Base-by-base conservation (phyloP, 78 protist genomes). In the Neovahlkampfia damariscottae region DNA sequence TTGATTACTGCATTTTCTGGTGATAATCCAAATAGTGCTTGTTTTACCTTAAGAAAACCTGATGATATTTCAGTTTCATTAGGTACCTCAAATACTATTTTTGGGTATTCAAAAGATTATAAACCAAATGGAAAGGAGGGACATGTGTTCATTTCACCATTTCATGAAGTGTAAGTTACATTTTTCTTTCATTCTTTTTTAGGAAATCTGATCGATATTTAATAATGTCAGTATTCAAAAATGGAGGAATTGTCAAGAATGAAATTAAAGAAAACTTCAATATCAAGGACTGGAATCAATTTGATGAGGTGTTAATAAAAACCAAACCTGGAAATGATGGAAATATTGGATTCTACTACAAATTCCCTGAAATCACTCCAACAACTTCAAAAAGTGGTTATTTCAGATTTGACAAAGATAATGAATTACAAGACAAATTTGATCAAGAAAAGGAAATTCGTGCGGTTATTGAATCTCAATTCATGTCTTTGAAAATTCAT, bases 81-180 rank as follows among this genome's bases (percentile, higher is more conserved):
- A 75, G 81, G 81, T 30, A 78, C 81, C 37, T 36, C 67, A 36
- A 68, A 78, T 41, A 78, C 81, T 19, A 78, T 78, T 50, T 70
- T 73, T 40, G 76, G 62, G 40, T 78, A 31, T 6, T 6, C 37
- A 19, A 9, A 5, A 8, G 35, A 28, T 5, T 27, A 29, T 5
- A 27, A 37, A 9, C 81, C 81, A 28, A 4, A 40, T 3, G 72
- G 19, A 19, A 31, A 10, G 40, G 27, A 66, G 19, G 81, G 81
- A 8, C 81, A 78, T 6, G 59, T 69, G 62, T 78, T 78, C 41
- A 27, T 70, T 35, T 34, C n/a, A 31, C 71, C 81, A 6, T 5
- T 78, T 10, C 6, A 31, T 3, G 76, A 78, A 73, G 19, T 19
- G 68, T 28, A 69, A 69, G 19, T 69, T n/a, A 50, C 62, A 50